These are phyloP conservation scores for Dipodascopsis uninucleata DNA, from an alignment of 805 yeast species.

Conservation along the genomic window DNA sequence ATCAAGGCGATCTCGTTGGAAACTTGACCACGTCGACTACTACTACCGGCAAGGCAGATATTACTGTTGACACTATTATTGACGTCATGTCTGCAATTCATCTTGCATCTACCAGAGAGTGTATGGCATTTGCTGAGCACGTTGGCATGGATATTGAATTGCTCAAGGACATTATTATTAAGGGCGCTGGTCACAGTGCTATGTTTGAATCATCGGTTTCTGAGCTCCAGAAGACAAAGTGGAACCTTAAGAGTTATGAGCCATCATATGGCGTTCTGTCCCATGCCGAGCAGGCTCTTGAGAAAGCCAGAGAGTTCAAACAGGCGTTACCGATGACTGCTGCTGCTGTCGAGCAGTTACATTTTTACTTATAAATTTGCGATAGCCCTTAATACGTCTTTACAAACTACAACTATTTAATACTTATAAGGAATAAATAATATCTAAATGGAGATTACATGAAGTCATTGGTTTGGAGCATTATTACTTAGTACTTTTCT, in stretches of 20 bases:
- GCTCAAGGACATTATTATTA: slow-evolving; percentile 14
- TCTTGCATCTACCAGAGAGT: slow-evolving; percentile 20
- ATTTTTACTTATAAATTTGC: background rate
- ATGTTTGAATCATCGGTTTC: slow-evolving; percentile 12
- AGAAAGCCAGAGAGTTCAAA: slow-evolving; percentile 9
- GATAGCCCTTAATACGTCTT: too few relatives aligned
- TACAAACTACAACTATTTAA: too few relatives aligned
- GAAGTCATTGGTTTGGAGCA: too few relatives aligned
- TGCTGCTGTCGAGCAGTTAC: slow-evolving; percentile 17
- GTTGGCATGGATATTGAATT: slow-evolving; percentile 19
- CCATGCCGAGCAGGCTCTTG: slow-evolving; percentile 7
- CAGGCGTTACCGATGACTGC: slow-evolving; percentile 21
- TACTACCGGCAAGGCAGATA: slow-evolving; percentile 12
- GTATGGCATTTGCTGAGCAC: slow-evolving; percentile 21
- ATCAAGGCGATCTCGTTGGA: slow-evolving; percentile 12
- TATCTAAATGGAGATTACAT: too few relatives aligned
- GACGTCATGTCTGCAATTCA: slow-evolving; percentile 20
- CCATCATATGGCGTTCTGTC: slow-evolving; percentile 4
- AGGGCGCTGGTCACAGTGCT: slow-evolving; percentile 20
- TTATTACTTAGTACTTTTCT: too few relatives aligned
- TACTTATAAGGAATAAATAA: too few relatives aligned
- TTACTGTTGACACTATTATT: slow-evolving; percentile 19
- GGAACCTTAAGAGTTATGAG: slow-evolving; percentile 5
- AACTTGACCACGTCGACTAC: slow-evolving; percentile 5
- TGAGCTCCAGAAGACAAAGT: slow-evolving; percentile 7